A percentile compares a stretch with the other conserved stretches of the same genome.
phyloP scores from a whole-genome alignment of 257 asterid species.

The Solanum etuberosum region DNA sequence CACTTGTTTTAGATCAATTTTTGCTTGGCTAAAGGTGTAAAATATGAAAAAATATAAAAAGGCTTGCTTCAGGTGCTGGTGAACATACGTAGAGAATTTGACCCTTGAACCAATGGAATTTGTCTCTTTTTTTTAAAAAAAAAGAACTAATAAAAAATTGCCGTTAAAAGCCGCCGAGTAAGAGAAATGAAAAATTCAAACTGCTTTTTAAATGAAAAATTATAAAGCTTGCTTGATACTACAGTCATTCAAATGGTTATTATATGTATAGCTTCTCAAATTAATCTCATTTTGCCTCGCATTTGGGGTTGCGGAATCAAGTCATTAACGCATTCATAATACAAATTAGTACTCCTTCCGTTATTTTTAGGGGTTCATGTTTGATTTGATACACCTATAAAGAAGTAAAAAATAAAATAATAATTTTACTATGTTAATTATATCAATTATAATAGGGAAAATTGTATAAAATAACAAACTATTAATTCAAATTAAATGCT shows the following conservation, averaged over 20 bases:
- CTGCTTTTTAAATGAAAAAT: background rate
- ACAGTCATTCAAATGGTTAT: background rate
- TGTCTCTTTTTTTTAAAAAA: background rate
- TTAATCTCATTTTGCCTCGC: no score
- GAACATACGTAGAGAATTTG: background rate
- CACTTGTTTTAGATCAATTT: background rate
- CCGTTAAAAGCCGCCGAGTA: background rate
- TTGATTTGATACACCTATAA: no score
- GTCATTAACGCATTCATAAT: no score
- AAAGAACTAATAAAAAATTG: background rate
- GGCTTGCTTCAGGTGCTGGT: background rate
- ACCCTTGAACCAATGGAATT: background rate
- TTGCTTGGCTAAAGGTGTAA: background rate
- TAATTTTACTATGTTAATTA: no score
- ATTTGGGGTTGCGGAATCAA: background rate
- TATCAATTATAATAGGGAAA: no score
- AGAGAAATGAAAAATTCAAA: background rate
- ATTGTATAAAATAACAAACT: no score
- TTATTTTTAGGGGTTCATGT: no score
- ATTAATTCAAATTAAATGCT: no score
- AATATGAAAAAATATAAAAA: background rate
- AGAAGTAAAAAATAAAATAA: no score
- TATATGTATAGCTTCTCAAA: no score
- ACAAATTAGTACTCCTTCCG: no score
- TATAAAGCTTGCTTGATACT: background rate